Conservation (phyloP, 768 basidiomycete species). For the Podaxis sp. region DNA sequence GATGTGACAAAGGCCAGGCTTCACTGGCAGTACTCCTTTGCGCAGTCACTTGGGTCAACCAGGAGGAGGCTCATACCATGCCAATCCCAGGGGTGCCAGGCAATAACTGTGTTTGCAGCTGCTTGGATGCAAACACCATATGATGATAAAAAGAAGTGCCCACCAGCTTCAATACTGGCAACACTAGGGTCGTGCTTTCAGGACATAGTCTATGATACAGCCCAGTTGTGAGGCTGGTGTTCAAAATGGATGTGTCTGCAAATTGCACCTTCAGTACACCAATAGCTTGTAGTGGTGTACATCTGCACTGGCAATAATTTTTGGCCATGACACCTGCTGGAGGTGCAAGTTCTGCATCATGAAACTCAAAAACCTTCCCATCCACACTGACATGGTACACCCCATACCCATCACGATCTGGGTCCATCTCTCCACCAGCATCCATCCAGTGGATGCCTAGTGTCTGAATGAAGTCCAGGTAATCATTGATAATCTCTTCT, state of each 20-base stretch:
- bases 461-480: background rate
- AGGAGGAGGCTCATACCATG: background rate
- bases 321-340: background rate
- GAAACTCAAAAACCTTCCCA: background rate
- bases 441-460: background rate
- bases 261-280: background rate
- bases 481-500: background rate
- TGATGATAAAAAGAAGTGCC: background rate
- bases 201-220: background rate
- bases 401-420: background rate
- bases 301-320: background rate
- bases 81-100: background rate
- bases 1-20: background rate
- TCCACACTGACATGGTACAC: background rate
- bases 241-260: background rate
- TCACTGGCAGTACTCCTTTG: background rate
- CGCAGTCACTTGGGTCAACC: background rate
- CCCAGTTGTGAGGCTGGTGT: background rate
- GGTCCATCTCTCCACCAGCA: background rate
- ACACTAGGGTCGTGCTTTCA: constrained; percentile 22
- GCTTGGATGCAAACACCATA: background rate
- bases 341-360: background rate
- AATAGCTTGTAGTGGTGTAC: background rate
- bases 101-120: background rate
- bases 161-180: background rate